Conservation (phyloP, 1,284 basidiomycete genomes). For the Chondrostereum purpureum region DNA sequence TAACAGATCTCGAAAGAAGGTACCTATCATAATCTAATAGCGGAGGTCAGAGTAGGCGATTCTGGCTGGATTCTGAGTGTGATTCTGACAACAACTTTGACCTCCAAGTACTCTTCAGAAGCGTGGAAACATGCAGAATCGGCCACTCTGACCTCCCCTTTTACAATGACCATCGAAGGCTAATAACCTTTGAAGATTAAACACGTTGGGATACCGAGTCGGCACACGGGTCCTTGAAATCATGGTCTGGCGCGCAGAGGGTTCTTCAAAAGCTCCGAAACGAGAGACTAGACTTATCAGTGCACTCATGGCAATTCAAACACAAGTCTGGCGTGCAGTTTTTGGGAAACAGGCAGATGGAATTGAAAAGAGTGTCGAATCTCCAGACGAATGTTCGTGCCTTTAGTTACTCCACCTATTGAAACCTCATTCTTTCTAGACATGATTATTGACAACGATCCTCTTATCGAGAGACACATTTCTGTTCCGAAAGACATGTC, state of each 20-base stretch:
- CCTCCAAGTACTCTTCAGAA: no score
- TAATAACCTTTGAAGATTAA: no score
- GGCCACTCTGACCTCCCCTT: no score
- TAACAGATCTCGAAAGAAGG: constrained; percentile 89
- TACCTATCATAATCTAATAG: no score
- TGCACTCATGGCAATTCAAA: constrained; percentile 86
- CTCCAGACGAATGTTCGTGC: constrained; percentile 86
- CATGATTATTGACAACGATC: constrained; percentile 98
- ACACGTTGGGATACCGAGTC: constrained; percentile 85
- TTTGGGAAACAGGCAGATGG: constrained; percentile 93
- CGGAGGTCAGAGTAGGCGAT: no score
- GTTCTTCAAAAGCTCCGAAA: constrained; percentile 72
- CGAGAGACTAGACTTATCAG: constrained; percentile 85
- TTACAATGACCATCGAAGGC: no score
- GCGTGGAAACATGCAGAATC: no score
- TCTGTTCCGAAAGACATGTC: constrained; percentile 93
- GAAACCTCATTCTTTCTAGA: no score
- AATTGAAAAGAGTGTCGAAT: constrained; percentile 92
- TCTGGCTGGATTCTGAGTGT: no score
- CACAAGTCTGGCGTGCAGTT: constrained; percentile 89
- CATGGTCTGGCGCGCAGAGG: constrained; percentile 68
- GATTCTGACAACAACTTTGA: no score
- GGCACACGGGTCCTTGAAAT: constrained; percentile 79
- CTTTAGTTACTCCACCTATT: constrained; percentile 6
- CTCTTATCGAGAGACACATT: constrained; percentile 85